Evolutionary conservation across 2,329 filamentous ascomycete species (phyloP).

Genomic region (Venturiaceae sp.): DNA sequence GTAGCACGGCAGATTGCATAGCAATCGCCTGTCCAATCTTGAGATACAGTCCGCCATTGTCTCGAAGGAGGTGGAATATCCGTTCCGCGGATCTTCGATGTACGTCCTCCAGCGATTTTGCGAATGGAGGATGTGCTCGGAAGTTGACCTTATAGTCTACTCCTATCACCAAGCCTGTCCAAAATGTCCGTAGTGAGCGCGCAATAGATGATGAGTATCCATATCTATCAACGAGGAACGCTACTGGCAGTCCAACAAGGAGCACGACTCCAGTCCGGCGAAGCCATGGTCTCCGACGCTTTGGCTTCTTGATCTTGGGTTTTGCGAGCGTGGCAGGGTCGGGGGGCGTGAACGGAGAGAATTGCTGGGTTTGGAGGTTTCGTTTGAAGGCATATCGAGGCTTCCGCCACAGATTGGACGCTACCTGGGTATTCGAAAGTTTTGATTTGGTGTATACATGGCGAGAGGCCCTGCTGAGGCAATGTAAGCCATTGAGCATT

Average conservation of each 20-base stretch:
- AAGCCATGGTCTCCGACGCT: conserved; percentile 59
- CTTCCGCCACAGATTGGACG: background rate
- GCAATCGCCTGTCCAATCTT: conserved; percentile 98
- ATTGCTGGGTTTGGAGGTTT: conserved; percentile 17
- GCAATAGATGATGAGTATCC: conserved; percentile 71
- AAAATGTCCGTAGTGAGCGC: conserved; percentile 74
- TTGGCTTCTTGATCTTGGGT: conserved; percentile 56
- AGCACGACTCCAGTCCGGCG: conserved; percentile 60
- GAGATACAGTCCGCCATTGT: conserved; percentile 87
- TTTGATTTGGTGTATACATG: background rate
- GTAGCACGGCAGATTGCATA: conserved; percentile 92
- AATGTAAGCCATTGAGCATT: conserved; percentile 5
- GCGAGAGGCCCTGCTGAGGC: conserved; percentile 1
- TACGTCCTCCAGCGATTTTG: conserved; percentile 63
- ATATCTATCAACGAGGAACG: conserved; percentile 62
- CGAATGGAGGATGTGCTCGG: conserved; percentile 63
- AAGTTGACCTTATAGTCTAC: conserved; percentile 98
- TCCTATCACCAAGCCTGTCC: conserved; percentile 67
- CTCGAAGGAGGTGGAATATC: conserved; percentile 68
- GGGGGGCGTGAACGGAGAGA: conserved; percentile 49
- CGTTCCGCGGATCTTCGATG: conserved; percentile 78
- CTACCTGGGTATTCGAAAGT: background rate
- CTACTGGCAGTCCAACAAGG: conserved; percentile 42
- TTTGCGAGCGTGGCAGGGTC: conserved; percentile 69
- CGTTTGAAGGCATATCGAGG: background rate